phyloP scores from a whole-genome alignment of 495 filamentous ascomycete genomes.

The Aspergillus funiculosus region DNA sequence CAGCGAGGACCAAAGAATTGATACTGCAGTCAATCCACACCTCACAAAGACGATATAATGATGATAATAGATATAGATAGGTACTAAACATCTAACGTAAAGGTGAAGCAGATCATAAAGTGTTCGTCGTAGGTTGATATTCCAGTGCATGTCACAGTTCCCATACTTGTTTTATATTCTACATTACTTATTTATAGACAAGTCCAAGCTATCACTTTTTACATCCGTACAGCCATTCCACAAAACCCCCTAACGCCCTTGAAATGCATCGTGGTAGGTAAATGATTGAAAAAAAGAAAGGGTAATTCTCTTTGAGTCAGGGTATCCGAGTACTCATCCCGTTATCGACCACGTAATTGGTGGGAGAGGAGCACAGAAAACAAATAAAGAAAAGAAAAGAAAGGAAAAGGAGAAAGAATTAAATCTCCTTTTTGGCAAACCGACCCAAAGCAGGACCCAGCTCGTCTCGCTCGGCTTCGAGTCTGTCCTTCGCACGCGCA shows the following conservation, averaged over 20 bases:
- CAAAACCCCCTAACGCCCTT: constrained; percentile 15
- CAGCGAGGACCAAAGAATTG: too few species aligned
- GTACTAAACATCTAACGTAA: too few species aligned
- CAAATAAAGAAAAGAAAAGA: constrained; percentile 9
- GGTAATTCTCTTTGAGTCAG: constrained; percentile 9
- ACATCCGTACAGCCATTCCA: background rate
- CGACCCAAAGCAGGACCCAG: constrained; percentile 66
- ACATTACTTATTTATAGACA: background rate
- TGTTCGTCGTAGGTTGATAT: too few species aligned
- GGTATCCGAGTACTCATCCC: constrained; percentile 16
- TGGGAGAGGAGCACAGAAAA: background rate
- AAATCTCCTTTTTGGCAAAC: constrained; percentile 54
- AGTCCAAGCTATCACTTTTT: constrained; percentile 7
- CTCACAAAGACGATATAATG: too few species aligned
- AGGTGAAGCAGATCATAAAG: too few species aligned
- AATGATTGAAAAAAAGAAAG: background rate
- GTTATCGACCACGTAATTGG: background rate
- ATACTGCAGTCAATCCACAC: too few species aligned
- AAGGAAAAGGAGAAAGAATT: constrained; percentile 21
- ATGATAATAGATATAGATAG: too few species aligned
- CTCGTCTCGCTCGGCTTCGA: constrained; percentile 55
- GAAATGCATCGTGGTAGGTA: constrained; percentile 8
- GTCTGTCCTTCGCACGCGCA: constrained; percentile 55
- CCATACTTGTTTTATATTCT: background rate
- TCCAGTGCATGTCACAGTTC: background rate